Evolutionary conservation across 768 basidiomycete genomes (phyloP), one percentile per base, ranked within the genome.

Genomic region (Coprinellus micaceus): DNA sequence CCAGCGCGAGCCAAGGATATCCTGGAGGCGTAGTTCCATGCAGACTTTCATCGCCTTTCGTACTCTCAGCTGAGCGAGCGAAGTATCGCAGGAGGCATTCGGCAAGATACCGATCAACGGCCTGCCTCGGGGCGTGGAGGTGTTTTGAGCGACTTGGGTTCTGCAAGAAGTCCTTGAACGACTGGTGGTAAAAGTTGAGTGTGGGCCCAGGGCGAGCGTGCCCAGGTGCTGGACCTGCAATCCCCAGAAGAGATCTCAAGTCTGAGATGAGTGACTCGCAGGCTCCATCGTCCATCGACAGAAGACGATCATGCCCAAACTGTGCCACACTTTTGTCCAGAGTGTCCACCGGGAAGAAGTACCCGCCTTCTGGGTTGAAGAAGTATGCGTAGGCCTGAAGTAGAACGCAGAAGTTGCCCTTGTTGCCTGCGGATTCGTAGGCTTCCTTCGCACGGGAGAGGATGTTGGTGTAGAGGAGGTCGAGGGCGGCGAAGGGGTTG

Each of bases 401-500:
- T 6, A 33, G 33, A 33, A 33, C 33, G 13, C 33, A 33, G 33
- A 33, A 33, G 33, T 33, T 33, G 7, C 33, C 33, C 33, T 33
- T 33, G 33, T 33, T 33, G 6, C 33, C 33, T 13, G 33, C 33
- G 6, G 33, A 6, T 13, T 33, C 33, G 33, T 33, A 33, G 6
- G 33, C 33, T 33, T 13, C 33, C 13, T 33, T 33, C 33, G 33
- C 33, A 13, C 33, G 33, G 9, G 22, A 43, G 41, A 43, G 41
- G 6, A 22, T 43, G 15, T 17, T 17, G 10, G 36, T 41, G 19
- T 60, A 56, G n/a, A 60, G 51, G 6, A 22, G 43, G 33, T 60
- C 58, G 25, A 60, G 58, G 4, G 28, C 22, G 6, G 22, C 37
- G 52, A 60, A 52, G 25, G 58, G 58, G n/a, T 49, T 53, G 4